phyloP scores from a whole-genome alignment of 176 grass and related monocot genomes.

The Musa beccarii region DNA sequence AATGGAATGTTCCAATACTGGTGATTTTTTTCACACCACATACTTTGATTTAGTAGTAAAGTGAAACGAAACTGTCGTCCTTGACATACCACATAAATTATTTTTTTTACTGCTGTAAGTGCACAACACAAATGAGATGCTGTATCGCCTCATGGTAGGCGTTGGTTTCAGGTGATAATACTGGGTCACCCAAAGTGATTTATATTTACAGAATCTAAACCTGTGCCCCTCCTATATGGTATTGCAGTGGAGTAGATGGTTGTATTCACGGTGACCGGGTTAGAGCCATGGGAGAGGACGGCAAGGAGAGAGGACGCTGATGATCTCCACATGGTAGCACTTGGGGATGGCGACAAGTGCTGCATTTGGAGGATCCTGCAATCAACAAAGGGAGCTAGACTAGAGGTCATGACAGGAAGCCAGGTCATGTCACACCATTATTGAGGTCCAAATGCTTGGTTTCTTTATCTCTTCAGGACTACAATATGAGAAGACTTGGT shows the following conservation, averaged over 20 bases:
- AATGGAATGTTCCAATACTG: no score
- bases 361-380: slow-evolving; percentile 83
- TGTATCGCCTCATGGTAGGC: no score
- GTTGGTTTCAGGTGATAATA: no score
- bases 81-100: no score
- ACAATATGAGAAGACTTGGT: neutral
- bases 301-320: slow-evolving; percentile 64
- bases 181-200: neutral
- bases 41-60: no score
- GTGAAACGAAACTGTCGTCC: no score
- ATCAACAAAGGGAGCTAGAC: slow-evolving; percentile 69
- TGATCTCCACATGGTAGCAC: slow-evolving; percentile 83
- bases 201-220: no score
- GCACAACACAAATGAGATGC: no score
- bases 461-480: neutral
- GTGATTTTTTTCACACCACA: no score
- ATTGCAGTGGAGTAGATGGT: slow-evolving; percentile 61
- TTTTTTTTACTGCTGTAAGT: no score
- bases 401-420: slow-evolving; percentile 28
- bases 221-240: neutral
- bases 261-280: slow-evolving; percentile 47
- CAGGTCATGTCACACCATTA: slow-evolving; percentile 8
- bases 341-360: slow-evolving; percentile 79
- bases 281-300: slow-evolving; percentile 85
- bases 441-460: neutral